A percentile compares a stretch with the other conserved stretches of the same genome.
These are phyloP conservation scores for Stephania yunnanensis DNA, from an alignment of 164 flowering plant species.

Conservation along the genomic window DNA sequence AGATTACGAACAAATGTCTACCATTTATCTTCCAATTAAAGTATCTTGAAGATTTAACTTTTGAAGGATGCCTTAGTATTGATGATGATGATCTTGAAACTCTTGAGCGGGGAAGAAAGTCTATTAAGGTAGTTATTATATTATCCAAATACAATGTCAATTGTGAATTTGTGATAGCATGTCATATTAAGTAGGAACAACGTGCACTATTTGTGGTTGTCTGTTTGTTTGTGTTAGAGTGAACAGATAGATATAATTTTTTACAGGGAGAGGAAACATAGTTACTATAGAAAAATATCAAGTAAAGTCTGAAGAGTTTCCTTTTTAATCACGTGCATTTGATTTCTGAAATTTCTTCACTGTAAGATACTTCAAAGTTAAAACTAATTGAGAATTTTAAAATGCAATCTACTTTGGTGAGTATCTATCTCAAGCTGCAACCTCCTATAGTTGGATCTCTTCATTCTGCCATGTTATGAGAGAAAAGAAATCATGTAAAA, in stretches of 20 bases:
- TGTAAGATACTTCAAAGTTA: too few species aligned
- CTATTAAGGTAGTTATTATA: conserved; percentile 51
- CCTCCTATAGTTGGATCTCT: too few species aligned
- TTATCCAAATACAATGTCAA: too few species aligned
- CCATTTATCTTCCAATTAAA: conserved; percentile 51
- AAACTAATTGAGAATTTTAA: too few species aligned
- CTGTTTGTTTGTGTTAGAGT: background rate
- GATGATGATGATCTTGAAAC: conserved; percentile 61
- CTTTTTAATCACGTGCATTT: background rate
- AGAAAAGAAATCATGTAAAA: too few species aligned
- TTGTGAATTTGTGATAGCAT: too few species aligned
- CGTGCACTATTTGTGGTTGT: too few species aligned
- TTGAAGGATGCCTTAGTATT: conserved; percentile 70
- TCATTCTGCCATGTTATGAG: too few species aligned
- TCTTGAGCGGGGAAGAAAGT: conserved; percentile 52
- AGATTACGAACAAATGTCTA: conserved; percentile 68
- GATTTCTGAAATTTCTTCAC: background rate
- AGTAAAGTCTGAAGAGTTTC: background rate
- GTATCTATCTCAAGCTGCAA: too few species aligned
- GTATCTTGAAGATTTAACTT: conserved; percentile 59
- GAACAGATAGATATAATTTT: background rate
- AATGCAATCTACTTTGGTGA: too few species aligned
- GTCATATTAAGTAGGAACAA: too few species aligned
- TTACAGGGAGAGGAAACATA: background rate
- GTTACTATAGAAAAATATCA: background rate